Evolutionary conservation across 331 rosid genomes (phyloP).

Genomic region (Malus hybrid): DNA sequence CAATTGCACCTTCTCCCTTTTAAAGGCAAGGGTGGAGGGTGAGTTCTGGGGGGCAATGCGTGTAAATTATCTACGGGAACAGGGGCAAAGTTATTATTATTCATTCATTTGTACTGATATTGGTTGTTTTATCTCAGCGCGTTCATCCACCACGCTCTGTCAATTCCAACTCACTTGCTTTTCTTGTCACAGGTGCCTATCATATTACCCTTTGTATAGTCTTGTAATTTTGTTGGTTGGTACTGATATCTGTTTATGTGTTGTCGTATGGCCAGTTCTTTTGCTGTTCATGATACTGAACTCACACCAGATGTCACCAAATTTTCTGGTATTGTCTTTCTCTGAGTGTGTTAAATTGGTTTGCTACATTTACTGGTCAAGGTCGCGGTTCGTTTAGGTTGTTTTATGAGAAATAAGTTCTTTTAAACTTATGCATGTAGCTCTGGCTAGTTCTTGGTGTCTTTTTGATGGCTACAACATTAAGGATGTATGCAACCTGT

Average conservation of each 20-base stretch:
- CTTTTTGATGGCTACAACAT: conserved; percentile 86
- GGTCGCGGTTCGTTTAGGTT: not conserved
- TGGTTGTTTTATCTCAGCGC: conserved; percentile 45
- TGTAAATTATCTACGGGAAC: not conserved
- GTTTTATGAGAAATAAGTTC: not conserved
- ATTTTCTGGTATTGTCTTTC: conserved; percentile 63
- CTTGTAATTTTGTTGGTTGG: conserved; percentile 3
- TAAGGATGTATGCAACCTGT: conserved; percentile 95
- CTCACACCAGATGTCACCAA: conserved; percentile 93
- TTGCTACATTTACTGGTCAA: conserved; percentile 5
- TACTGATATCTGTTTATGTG: not conserved
- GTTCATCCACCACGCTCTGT: conserved; percentile 75
- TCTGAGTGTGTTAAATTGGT: not conserved
- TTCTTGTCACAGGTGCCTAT: conserved; percentile 79
- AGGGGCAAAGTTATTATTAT: not conserved
- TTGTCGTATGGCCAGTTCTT: conserved; percentile 50
- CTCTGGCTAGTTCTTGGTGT: conserved; percentile 96
- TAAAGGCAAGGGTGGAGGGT: not conserved
- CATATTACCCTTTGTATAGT: not conserved
- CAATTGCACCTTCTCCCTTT: not conserved
- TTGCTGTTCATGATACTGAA: conserved; percentile 82
- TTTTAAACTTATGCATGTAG: conserved; percentile 25
- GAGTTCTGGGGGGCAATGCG: not conserved
- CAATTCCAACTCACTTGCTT: conserved; percentile 84
- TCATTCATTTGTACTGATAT: not conserved